A percentile compares a stretch with the other conserved stretches of the same genome.
These are phyloP conservation scores for Periconia digitata DNA, from an alignment of 2,329 filamentous ascomycete genomes.

Conservation along the genomic window DNA sequence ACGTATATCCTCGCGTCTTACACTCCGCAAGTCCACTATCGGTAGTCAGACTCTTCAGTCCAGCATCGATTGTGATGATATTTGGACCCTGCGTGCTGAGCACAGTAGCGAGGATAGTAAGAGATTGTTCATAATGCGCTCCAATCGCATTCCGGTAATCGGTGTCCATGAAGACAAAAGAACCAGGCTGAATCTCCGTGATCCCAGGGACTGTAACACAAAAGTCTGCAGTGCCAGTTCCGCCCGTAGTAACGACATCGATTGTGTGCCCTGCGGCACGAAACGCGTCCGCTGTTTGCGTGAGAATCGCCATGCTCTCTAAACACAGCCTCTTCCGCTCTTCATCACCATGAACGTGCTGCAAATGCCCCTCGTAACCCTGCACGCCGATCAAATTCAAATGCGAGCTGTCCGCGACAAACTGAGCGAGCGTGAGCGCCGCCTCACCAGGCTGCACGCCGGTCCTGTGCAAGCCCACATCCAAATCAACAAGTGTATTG, in stretches of 20 bases:
- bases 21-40: conserved; percentile 56
- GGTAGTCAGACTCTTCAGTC: conserved; percentile 55
- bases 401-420: conserved; percentile 41
- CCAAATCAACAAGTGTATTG: conserved; percentile 50
- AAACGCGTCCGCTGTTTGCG: conserved; percentile 47
- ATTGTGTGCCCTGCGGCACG: conserved; percentile 49
- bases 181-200: conserved; percentile 58
- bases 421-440: conserved; percentile 44
- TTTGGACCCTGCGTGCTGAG: conserved; percentile 51
- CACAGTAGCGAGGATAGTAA: conserved; percentile 54
- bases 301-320: conserved; percentile 50
- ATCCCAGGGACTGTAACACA: conserved; percentile 54
- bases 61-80: conserved; percentile 52
- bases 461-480: conserved; percentile 55
- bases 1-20: conserved; percentile 45
- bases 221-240: conserved; percentile 57
- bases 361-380: conserved; percentile 57
- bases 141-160: conserved; percentile 59
- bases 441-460: conserved; percentile 49
- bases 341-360: conserved; percentile 51
- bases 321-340: conserved; percentile 49
- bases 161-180: conserved; percentile 61
- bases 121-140: conserved; percentile 51
- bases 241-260: conserved; percentile 55
- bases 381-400: conserved; percentile 53